Evolutionary conservation across 1,284 basidiomycete genomes (phyloP).

Genomic region (Tilletiaria anomala): DNA sequence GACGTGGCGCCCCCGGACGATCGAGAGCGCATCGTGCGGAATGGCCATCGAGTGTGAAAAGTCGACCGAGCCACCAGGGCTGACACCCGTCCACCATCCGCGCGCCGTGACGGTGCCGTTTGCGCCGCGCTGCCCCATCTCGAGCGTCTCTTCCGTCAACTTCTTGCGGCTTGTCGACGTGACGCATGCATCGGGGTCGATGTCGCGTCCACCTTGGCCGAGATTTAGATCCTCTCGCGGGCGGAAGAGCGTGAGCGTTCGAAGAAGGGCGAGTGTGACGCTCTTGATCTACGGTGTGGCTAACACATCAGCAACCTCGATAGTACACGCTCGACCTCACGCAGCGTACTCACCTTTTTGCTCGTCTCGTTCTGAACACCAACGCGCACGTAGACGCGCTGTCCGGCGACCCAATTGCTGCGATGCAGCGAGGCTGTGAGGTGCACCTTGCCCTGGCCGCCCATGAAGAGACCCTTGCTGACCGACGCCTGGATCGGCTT

Average conservation of each 20-base stretch:
- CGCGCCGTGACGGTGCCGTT: conserved; percentile 22
- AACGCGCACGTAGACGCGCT: conserved; percentile 60
- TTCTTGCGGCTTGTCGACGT: conserved; percentile 29
- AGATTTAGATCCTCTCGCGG: conserved; percentile 45
- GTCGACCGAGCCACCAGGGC: conserved; percentile 17
- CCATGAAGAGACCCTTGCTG: conserved; percentile 50
- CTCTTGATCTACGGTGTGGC: conserved; percentile 43
- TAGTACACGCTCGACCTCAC: too few relatives aligned
- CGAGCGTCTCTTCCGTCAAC: conserved; percentile 25
- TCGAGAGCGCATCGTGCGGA: conserved; percentile 56
- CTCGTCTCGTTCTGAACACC: conserved; percentile 58
- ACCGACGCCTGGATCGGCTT: conserved; percentile 52
- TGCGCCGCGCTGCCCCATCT: conserved; percentile 30
- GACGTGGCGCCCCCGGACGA: conserved; percentile 58
- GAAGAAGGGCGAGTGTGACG: conserved; percentile 55
- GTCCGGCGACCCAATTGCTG: conserved; percentile 69
- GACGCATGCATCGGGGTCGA: conserved; percentile 25
- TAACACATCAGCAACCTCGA: too few relatives aligned
- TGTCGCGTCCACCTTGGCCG: conserved; percentile 7
- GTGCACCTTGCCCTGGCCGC: conserved; percentile 54
- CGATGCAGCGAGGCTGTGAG: conserved; percentile 62
- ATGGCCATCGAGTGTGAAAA: conserved; percentile 30
- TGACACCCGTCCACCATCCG: conserved; percentile 36
- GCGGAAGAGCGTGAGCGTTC: conserved; percentile 58
- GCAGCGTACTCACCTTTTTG: conserved; percentile 46